Evolutionary conservation across 306 rosid genomes (phyloP).

Genomic region (Dicorynia guianensis): DNA sequence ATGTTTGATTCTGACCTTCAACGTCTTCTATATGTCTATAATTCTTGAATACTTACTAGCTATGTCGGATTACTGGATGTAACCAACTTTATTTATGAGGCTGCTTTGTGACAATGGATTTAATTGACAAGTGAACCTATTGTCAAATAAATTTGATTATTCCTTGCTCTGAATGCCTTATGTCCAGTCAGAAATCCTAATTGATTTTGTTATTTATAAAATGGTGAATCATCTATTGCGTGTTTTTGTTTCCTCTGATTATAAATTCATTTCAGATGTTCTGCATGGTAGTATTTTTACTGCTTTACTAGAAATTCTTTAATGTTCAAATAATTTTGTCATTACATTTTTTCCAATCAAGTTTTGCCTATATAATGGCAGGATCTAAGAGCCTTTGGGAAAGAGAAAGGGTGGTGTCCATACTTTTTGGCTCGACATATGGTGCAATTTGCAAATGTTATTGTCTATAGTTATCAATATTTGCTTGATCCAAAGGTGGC

Average conservation of each 20-base stretch:
- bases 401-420: constrained; percentile 93
- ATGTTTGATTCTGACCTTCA: too few relatives aligned
- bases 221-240: neutral
- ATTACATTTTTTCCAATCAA: too few relatives aligned
- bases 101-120: too few relatives aligned
- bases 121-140: too few relatives aligned
- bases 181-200: too few relatives aligned
- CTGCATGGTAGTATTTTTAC: constrained; percentile 15
- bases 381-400: constrained; percentile 85
- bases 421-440: constrained; percentile 92
- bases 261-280: neutral
- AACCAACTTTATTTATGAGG: neutral
- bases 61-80: neutral
- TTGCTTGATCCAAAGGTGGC: constrained; percentile 97
- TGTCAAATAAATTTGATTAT: too few relatives aligned
- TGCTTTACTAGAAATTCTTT: neutral
- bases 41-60: neutral
- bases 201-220: too few relatives aligned
- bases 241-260: neutral
- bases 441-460: constrained; percentile 93
- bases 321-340: neutral
- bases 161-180: too few relatives aligned
- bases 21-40: too few relatives aligned
- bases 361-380: constrained; percentile 32
- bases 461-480: constrained; percentile 94